Evolutionary conservation across 2,329 filamentous ascomycete species (phyloP).

Genomic region (Aureobasidium sp.): DNA sequence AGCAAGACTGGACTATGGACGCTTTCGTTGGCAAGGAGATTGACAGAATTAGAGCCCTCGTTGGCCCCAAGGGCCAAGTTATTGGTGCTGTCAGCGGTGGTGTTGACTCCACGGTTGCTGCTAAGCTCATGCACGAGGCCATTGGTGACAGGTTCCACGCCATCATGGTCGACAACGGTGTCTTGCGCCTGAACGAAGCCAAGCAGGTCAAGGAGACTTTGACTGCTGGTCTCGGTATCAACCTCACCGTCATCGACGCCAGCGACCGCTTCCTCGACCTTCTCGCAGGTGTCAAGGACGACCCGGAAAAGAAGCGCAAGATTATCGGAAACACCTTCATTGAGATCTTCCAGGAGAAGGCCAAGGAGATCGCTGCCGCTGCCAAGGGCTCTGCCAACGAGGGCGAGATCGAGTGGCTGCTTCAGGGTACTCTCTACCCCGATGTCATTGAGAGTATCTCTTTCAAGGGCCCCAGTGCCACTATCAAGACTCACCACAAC

Average conservation of each 20-base stretch:
- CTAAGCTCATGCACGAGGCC: constrained; percentile 76
- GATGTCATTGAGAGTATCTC: constrained; percentile 66
- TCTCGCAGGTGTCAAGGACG: constrained; percentile 63
- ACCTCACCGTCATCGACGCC: constrained; percentile 80
- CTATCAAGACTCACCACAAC: constrained; percentile 70
- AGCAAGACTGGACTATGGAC: constrained; percentile 75
- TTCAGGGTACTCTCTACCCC: constrained; percentile 80
- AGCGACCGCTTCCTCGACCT: constrained; percentile 67
- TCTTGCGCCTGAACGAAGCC: constrained; percentile 81
- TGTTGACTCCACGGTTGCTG: constrained; percentile 83
- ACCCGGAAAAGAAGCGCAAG: constrained; percentile 84
- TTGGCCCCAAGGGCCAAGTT: constrained; percentile 76
- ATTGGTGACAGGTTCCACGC: constrained; percentile 82
- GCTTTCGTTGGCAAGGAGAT: constrained; percentile 80
- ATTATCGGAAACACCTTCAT: constrained; percentile 80
- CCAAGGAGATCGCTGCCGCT: constrained; percentile 63
- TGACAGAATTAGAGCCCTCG: constrained; percentile 67
- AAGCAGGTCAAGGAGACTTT: constrained; percentile 74
- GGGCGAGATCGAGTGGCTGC: constrained; percentile 77
- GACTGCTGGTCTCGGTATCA: constrained; percentile 73
- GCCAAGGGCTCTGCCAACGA: constrained; percentile 59
- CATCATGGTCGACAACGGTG: constrained; percentile 76
- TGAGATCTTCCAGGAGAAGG: constrained; percentile 76
- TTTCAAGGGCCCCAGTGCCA: constrained; percentile 64
- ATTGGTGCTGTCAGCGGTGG: constrained; percentile 74